Percentiles rank a stretch among this genome's conserved stretches.
Conservation (phyloP, 129 eudicot genomes). For the Artemisia argyi region DNA sequence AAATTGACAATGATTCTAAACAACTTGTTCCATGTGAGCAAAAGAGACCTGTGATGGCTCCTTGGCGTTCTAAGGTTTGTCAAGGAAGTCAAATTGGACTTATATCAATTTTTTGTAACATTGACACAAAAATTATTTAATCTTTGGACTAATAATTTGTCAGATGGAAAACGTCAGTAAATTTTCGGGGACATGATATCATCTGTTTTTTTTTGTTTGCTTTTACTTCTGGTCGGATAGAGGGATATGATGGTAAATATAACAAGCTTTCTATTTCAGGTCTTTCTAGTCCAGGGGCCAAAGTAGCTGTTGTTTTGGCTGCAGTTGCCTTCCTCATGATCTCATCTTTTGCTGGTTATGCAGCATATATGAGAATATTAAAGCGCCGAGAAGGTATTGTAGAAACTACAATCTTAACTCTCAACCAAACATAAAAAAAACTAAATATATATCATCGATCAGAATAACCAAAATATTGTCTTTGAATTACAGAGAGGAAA, state of each 20-base stretch:
- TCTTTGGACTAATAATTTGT: too few species aligned
- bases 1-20: too few species aligned
- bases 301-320: conserved; percentile 55
- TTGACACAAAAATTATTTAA: too few species aligned
- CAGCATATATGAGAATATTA: conserved; percentile 41
- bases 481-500: conserved; percentile 43
- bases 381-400: conserved; percentile 51
- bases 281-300: conserved; percentile 40
- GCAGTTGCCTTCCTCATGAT: conserved; percentile 65
- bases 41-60: too few species aligned
- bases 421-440: conserved; percentile 10
- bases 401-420: background rate
- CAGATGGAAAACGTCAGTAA: too few species aligned
- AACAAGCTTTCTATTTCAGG: conserved; percentile 40
- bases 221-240: background rate
- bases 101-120: background rate
- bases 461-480: conserved; percentile 2
- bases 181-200: too few species aligned
- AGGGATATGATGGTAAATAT: conserved; percentile 28
- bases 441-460: background rate
- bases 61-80: too few species aligned
- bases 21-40: too few species aligned
- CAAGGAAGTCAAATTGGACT: too few species aligned
- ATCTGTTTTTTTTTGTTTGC: background rate
- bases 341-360: conserved; percentile 47